phyloP scores from a whole-genome alignment of 2,329 filamentous ascomycete genomes.

The Fusarium pseudocircinatum region DNA sequence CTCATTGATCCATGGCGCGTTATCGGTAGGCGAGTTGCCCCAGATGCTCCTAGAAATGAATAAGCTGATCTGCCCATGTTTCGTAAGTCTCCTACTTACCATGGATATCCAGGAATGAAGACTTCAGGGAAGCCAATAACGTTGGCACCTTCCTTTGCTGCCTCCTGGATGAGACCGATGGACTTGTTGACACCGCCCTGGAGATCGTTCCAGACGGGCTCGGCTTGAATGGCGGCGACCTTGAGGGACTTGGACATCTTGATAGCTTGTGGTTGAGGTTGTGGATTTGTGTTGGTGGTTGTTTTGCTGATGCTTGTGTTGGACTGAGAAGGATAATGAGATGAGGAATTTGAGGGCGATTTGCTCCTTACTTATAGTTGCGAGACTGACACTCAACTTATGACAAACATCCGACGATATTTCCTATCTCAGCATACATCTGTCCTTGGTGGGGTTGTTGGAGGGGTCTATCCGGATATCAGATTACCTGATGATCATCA shows the following conservation, averaged over 20 bases:
- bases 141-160: conserved; percentile 45
- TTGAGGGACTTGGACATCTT: conserved; percentile 30
- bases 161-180: conserved; percentile 47
- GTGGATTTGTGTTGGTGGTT: neutral
- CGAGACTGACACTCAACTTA: rapidly evolving
- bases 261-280: neutral
- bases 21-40: conserved; percentile 41
- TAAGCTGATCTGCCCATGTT: conserved; percentile 10
- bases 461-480: neutral
- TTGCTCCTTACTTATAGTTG: neutral
- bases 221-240: conserved; percentile 41
- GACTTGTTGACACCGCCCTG: conserved; percentile 50
- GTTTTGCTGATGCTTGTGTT: neutral
- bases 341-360: no score
- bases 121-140: conserved; percentile 56
- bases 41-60: conserved; percentile 42
- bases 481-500: neutral
- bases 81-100: conserved; percentile 45
- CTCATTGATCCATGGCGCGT: conserved; percentile 52
- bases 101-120: conserved; percentile 58
- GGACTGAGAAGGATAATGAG: neutral
- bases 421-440: neutral
- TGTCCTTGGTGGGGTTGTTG: neutral
- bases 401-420: neutral
- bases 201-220: conserved; percentile 42